Evolutionary conservation across 1,139 yeast genomes (phyloP), one percentile per base, ranked within the genome.

Genomic region (Candida sanyaensis): DNA sequence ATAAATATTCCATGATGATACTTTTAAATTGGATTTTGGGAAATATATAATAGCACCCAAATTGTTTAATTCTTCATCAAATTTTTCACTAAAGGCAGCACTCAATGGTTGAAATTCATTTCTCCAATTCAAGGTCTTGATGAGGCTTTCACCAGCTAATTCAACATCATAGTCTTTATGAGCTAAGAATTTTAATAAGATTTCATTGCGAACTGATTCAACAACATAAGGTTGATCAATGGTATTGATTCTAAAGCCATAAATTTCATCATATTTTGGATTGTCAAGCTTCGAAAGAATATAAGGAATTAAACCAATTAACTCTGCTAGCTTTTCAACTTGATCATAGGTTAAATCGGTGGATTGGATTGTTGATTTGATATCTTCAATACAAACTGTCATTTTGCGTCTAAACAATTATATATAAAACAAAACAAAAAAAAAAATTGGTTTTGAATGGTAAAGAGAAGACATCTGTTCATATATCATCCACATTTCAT

Each of bases 1-100:
- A 63, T 91, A 91, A 46, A 91, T 69, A 62, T 91, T 91, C 96
- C 97, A 91, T 1, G 96, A 88, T 29, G 84, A 75, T 4, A 85
- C 79, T 47, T 73, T 69, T 51, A 73, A 72, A 40, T 60, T 63
- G 5, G 40, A 24, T 11, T 52, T 47, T n/a, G 51, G 50, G 50
- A 77, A 72, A 32, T 68, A 55, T 1, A 96, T 86, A 42, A 91
- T 73, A 1, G 82, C 75, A 1, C 96, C 96, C 50, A 89, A 77
- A 31, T 75, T 71, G 50, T 78, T 76, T 58, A 86, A 78, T 50
- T 80, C 83, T 6, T 63, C 53, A 50, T 79, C 83, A 63, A 84
- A 92, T 9, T 68, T 70, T 59, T 90, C 96, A 43, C 69, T 70
- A 62, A 83, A 88, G 0, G 91, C 96, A 6, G 96, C 96, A 39